Evolutionary conservation across 106 monocot genomes (phyloP).

Genomic region (Dendrobium huoshanense): DNA sequence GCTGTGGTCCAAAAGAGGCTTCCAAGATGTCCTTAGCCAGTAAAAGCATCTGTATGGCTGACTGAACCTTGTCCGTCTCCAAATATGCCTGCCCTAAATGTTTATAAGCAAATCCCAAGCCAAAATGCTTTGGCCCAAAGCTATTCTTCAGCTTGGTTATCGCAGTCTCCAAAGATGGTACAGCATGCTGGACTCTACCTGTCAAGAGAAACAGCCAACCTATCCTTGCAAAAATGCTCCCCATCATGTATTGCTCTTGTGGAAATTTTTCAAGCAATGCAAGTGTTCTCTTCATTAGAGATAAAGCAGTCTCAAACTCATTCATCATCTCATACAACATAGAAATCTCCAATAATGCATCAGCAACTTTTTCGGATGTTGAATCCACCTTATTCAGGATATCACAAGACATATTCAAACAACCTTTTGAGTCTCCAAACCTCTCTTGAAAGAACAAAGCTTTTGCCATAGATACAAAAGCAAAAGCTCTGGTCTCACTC

Average conservation of each 20-base stretch:
- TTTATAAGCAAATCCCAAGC: constrained; percentile 56
- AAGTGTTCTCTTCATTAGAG: constrained; percentile 55
- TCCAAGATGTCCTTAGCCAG: constrained; percentile 39
- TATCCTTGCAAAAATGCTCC: constrained; percentile 63
- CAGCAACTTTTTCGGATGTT: constrained; percentile 39
- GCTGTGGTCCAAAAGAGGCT: constrained; percentile 23
- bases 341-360: constrained; percentile 63
- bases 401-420: constrained; percentile 56
- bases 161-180: constrained; percentile 67
- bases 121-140: constrained; percentile 68
- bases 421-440: constrained; percentile 61
- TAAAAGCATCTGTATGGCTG: constrained; percentile 29
- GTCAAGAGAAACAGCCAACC: constrained; percentile 82
- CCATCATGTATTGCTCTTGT: constrained; percentile 59
- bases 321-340: constrained; percentile 80
- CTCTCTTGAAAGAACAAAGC: constrained; percentile 48
- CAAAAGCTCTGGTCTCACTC: constrained; percentile 49
- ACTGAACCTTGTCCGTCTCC: constrained; percentile 24
- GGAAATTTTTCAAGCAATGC: constrained; percentile 41
- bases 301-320: constrained; percentile 66
- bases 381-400: constrained; percentile 54
- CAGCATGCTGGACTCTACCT: constrained; percentile 41
- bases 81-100: constrained; percentile 60
- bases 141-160: constrained; percentile 57
- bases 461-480: constrained; percentile 72